Percentiles rank a stretch among this genome's conserved stretches.
These are phyloP conservation scores for Alternaria burnsii DNA, from an alignment of 2,329 filamentous ascomycete species.

Conservation along the genomic window DNA sequence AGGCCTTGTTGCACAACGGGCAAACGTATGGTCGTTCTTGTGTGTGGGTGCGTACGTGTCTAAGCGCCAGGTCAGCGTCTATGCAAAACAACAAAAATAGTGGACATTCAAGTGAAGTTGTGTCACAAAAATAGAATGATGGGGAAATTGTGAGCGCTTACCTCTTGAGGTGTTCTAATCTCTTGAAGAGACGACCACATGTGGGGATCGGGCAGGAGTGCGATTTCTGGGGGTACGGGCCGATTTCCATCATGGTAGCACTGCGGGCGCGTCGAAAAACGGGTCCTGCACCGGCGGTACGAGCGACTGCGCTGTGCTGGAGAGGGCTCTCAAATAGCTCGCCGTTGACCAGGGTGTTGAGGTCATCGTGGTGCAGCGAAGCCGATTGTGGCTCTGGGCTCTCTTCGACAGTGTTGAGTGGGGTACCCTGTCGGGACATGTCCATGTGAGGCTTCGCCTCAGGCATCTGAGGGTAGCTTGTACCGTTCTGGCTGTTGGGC, in stretches of 20 bases:
- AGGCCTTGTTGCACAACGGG: conserved; percentile 97
- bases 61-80: conserved; percentile 64
- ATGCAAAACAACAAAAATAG: conserved; percentile 50
- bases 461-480: conserved; percentile 64
- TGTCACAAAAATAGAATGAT: conserved; percentile 20
- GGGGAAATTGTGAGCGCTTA: conserved; percentile 65
- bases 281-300: conserved; percentile 69
- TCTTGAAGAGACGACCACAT: conserved; percentile 96
- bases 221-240: conserved; percentile 95
- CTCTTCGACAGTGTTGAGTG: conserved; percentile 82
- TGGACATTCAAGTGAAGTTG: conserved; percentile 13
- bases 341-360: conserved; percentile 56
- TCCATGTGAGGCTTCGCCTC: conserved; percentile 79
- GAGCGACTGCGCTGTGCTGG: conserved; percentile 66
- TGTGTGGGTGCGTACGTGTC: conserved; percentile 98
- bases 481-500: conserved; percentile 75
- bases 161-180: conserved; percentile 98
- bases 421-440: conserved; percentile 90
- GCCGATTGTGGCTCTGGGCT: conserved; percentile 78
- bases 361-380: conserved; percentile 74
- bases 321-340: conserved; percentile 55
- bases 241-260: conserved; percentile 94
- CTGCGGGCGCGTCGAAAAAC: conserved; percentile 90
- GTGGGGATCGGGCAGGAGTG: conserved; percentile 99
- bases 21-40: conserved; percentile 99